A percentile compares a stretch with the other conserved stretches of the same genome.
These are phyloP conservation scores for Phytophthora sp. DNA, from an alignment of 352 stramenopile genomes.

Conservation along the genomic window DNA sequence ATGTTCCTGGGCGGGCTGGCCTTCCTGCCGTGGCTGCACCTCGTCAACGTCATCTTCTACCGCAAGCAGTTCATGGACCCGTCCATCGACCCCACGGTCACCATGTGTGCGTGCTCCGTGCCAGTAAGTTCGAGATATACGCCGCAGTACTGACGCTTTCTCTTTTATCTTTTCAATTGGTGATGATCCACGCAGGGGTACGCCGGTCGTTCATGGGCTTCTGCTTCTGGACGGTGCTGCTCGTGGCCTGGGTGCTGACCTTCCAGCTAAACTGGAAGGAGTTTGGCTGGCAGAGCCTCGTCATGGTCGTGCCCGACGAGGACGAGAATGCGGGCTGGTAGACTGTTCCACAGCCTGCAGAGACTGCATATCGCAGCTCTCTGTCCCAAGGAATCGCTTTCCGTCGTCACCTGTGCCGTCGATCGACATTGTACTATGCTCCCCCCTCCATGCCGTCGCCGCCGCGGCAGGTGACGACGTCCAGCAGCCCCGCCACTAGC, in stretches of 20 bases:
- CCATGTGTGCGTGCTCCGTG: conserved; percentile 61
- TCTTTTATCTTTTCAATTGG: not conserved
- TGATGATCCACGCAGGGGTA: conserved; percentile 48
- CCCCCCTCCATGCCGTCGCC: conserved; percentile 6
- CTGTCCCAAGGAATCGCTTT: too few species aligned
- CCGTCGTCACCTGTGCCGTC: not conserved
- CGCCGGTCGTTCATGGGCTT: conserved; percentile 79
- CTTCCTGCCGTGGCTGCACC: conserved; percentile 83
- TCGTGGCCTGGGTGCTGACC: conserved; percentile 76
- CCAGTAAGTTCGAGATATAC: not conserved
- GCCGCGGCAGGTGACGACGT: conserved; percentile 1
- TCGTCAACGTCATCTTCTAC: conserved; percentile 86
- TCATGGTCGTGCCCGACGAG: conserved; percentile 75
- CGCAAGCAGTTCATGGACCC: conserved; percentile 81
- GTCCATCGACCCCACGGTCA: conserved; percentile 68
- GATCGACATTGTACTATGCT: conserved; percentile 24
- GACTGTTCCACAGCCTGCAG: not conserved
- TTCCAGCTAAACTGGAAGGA: conserved; percentile 90
- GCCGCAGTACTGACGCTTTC: not conserved
- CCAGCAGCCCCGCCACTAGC: not conserved
- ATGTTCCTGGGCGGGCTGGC: conserved; percentile 83
- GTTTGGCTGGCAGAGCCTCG: conserved; percentile 78
- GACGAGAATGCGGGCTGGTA: conserved; percentile 78
- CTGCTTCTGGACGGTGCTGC: conserved; percentile 71
- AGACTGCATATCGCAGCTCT: too few species aligned